Evolutionary conservation across 2,329 filamentous ascomycete genomes (phyloP), one percentile per base, ranked within the genome.

Genomic region (Trichoderma lentiforme): DNA sequence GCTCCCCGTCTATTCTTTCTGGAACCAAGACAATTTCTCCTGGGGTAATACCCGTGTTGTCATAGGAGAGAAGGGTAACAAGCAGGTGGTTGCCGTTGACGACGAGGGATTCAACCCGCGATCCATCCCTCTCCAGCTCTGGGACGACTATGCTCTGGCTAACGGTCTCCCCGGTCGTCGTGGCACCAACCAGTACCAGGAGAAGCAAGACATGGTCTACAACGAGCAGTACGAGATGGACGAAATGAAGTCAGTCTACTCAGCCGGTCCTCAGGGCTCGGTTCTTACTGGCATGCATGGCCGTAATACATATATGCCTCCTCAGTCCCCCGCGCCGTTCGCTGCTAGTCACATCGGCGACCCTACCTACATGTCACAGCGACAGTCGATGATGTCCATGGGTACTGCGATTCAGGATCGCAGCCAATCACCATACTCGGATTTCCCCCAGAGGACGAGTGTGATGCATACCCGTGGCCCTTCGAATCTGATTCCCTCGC

Each of bases 31-130:
- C 83, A 95, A 99, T 84, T 99, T 99, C 87, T 91, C 91, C 2
- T 99, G 96, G 96, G 96, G 96, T 87, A 98, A 96, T 84, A 99
- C 96, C 1, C 94, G 96, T 88, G 90, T 99, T 75, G 96, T 99
- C 76, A 93, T 98, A 75, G 95, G 94, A 73, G 96, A 99, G 82
- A 94, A 95, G 81, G 95, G 95, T 74, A 89, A 89, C 80, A 97
- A 97, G 84, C 90, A 97, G 79, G 86, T 98, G n/a, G 87, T 99
- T 68, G 94, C 94, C 0, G 90, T 95, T 3, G 92, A 95, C 30
- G 90, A 92, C 73, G 94, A 96, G 80, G 89, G 88, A 11, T 99
- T 97, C 79, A 94, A 99, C 78, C 95, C 96, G 32, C 91, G 93
- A 76, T 94, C 93, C 74, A 96, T 99, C 79, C 96, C 96, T 36